Conservation (phyloP, 805 yeast genomes). For the Hanseniaspora osmophila region DNA sequence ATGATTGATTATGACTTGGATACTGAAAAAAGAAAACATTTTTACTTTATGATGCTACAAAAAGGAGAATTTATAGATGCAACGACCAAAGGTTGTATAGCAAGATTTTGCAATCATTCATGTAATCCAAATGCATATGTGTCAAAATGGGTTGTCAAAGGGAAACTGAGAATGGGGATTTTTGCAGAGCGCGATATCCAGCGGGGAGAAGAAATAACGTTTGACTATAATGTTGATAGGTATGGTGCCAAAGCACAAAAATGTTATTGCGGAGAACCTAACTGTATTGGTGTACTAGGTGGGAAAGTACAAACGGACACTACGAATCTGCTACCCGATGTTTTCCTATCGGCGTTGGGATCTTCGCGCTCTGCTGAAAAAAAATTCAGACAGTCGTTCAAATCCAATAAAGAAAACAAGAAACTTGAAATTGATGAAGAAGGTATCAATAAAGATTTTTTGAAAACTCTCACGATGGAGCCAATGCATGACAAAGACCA, state of each 20-base stretch:
- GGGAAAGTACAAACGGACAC: constrained; percentile 95
- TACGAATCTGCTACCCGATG: constrained; percentile 69
- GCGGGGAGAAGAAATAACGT: constrained; percentile 78
- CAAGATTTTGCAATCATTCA: constrained; percentile 88
- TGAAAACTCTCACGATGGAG: constrained; percentile 39
- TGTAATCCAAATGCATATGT: constrained; percentile 91
- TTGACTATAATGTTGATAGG: constrained; percentile 78
- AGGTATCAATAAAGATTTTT: constrained; percentile 50
- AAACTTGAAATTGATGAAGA: constrained; percentile 37
- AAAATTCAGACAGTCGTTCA: constrained; percentile 37
- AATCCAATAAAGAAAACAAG: constrained; percentile 34
- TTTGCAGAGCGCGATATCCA: constrained; percentile 65
- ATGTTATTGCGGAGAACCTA: constrained; percentile 85
- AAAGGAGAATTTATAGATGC: constrained; percentile 92
- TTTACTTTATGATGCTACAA: constrained; percentile 91
- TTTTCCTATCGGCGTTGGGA: constrained; percentile 75
- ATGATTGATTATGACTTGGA: constrained; percentile 55
- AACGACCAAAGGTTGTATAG: constrained; percentile 74
- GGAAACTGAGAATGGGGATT: constrained; percentile 83
- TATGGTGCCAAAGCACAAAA: constrained; percentile 91
- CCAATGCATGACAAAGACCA: constrained; percentile 38
- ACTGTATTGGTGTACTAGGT: constrained; percentile 87
- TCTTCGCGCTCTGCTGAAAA: constrained; percentile 54
- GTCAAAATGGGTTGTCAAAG: constrained; percentile 94
- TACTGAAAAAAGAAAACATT: constrained; percentile 51